These are phyloP conservation scores for Periconia sp. DNA, from an alignment of 2,329 filamentous ascomycete genomes.

Conservation along the genomic window DNA sequence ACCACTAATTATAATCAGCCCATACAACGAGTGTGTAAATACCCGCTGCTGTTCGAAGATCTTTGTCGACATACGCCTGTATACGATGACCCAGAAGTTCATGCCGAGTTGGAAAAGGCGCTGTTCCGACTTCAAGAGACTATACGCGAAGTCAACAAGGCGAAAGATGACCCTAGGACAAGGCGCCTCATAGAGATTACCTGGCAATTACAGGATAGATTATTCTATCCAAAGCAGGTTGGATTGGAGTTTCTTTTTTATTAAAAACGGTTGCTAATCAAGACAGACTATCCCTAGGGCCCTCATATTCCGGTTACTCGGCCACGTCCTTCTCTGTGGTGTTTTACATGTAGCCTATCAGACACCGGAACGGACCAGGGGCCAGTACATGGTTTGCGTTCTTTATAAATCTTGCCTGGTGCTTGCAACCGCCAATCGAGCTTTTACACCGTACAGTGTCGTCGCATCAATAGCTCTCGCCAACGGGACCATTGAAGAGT, in stretches of 20 bases:
- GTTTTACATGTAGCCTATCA: constrained; percentile 84
- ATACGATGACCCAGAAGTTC: constrained; percentile 79
- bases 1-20: constrained; percentile 58
- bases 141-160: constrained; percentile 78
- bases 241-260: neutral
- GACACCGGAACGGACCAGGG: constrained; percentile 65
- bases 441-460: constrained; percentile 70
- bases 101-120: constrained; percentile 76
- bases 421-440: constrained; percentile 67
- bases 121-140: constrained; percentile 72
- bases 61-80: constrained; percentile 81
- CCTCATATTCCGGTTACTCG: constrained; percentile 71
- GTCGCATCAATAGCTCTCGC: constrained; percentile 72
- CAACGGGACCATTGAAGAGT: constrained; percentile 67
- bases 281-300: constrained; percentile 31
- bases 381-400: constrained; percentile 81
- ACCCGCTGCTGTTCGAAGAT: constrained; percentile 83
- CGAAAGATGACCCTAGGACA: constrained; percentile 74
- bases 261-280: constrained; percentile 3
- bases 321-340: constrained; percentile 79
- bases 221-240: constrained; percentile 74
- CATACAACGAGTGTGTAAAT: constrained; percentile 89
- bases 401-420: constrained; percentile 82
- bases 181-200: constrained; percentile 76
- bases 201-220: constrained; percentile 79